phyloP scores from a whole-genome alignment of 257 asterid species.

The Ajuga chamaepitys region DNA sequence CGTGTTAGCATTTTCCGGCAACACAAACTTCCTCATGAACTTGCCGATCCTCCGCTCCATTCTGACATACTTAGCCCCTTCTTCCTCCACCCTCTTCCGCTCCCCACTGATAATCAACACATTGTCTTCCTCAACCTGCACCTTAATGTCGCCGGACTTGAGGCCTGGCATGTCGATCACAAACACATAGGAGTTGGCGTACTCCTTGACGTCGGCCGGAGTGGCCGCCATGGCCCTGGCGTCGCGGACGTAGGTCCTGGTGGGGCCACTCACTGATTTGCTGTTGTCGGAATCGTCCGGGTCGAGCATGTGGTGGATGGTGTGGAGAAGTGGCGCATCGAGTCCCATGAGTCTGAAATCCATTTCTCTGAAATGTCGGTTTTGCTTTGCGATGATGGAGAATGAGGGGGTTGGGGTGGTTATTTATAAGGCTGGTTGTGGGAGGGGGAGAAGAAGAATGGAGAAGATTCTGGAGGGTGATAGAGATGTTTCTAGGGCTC shows the following conservation, averaged over 20 bases:
- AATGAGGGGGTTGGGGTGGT: not conserved
- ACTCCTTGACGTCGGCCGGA: conserved; percentile 70
- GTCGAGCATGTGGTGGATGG: conserved; percentile 44
- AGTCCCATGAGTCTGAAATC: conserved; percentile 53
- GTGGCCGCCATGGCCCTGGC: conserved; percentile 78
- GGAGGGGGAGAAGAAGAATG: conserved; percentile 10
- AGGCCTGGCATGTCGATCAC: conserved; percentile 78
- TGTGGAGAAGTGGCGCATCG: conserved; percentile 47
- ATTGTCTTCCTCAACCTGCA: conserved; percentile 65
- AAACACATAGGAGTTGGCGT: conserved; percentile 43
- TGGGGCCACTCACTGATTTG: conserved; percentile 31
- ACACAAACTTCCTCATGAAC: conserved; percentile 62
- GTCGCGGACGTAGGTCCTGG: conserved; percentile 57
- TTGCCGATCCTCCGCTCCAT: conserved; percentile 77
- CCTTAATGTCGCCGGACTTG: conserved; percentile 62
- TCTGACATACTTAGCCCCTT: conserved; percentile 51
- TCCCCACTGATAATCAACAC: conserved; percentile 55
- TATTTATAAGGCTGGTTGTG: not conserved
- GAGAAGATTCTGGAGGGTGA: conserved; percentile 26
- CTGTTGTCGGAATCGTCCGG: conserved; percentile 20
- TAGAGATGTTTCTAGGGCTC: not conserved
- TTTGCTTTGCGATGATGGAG: not conserved
- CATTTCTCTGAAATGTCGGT: conserved; percentile 20
- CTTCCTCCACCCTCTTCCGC: conserved; percentile 52
- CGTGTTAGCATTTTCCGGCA: conserved; percentile 72